Conservation (phyloP, 2,329 filamentous ascomycete genomes). For the Ceratocystis ficicola region DNA sequence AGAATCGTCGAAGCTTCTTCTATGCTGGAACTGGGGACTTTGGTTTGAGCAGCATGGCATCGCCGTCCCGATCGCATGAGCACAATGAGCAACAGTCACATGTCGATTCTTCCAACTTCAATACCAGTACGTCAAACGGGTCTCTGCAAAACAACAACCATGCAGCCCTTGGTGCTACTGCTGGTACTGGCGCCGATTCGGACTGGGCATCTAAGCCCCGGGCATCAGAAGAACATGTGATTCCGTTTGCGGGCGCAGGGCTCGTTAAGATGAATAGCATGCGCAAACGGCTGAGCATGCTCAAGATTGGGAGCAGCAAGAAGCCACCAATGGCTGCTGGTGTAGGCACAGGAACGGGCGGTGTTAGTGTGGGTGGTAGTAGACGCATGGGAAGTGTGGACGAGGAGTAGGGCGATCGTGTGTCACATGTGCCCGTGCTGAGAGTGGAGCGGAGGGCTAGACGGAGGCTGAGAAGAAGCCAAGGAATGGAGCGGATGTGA, state of each 20-base stretch:
- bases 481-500: neutral
- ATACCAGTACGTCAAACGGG: neutral
- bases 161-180: conserved; percentile 22
- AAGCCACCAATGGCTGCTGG: conserved; percentile 40
- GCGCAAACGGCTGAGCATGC: conserved; percentile 64
- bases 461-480: neutral
- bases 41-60: conserved; percentile 10
- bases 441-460: neutral
- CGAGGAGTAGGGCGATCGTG: conserved; percentile 37
- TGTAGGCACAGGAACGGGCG: neutral
- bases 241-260: conserved; percentile 26
- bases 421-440: neutral
- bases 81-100: conserved; percentile 5
- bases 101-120: conserved; percentile 1
- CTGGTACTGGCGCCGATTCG: conserved; percentile 26
- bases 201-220: conserved; percentile 26
- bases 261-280: conserved; percentile 48
- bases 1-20: conserved; percentile 22
- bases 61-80: conserved; percentile 5
- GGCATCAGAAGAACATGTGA: conserved; percentile 11
- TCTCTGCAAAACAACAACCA: neutral
- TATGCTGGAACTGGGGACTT: conserved; percentile 12
- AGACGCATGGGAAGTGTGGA: conserved; percentile 42
- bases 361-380: neutral
- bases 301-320: conserved; percentile 59